Conservation (phyloP, 2,329 filamentous ascomycete genomes). For the Trichophaea hybrida region DNA sequence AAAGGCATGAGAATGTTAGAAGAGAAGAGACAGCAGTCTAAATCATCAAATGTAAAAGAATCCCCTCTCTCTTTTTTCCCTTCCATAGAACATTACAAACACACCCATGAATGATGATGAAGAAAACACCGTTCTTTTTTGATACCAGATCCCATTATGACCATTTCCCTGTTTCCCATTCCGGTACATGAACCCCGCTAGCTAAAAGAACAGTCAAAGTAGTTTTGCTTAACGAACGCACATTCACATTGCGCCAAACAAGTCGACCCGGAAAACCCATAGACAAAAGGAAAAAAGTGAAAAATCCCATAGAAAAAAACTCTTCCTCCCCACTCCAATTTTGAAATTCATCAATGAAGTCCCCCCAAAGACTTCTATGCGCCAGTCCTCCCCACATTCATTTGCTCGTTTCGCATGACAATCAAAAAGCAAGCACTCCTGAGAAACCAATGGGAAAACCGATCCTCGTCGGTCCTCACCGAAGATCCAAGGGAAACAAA, state of each 20-base stretch:
- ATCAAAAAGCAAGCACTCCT: neutral
- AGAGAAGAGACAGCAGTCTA: too few relatives aligned
- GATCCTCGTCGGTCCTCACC: conserved; percentile 4
- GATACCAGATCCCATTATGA: neutral
- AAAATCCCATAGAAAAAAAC: neutral
- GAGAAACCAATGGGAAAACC: neutral
- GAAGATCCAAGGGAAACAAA: neutral
- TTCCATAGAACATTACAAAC: too few relatives aligned
- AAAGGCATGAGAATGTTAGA: too few relatives aligned
- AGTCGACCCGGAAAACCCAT: neutral
- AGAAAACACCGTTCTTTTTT: neutral
- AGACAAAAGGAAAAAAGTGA: neutral
- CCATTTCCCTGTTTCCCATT: neutral
- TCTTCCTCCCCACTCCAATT: neutral
- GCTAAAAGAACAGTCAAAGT: neutral
- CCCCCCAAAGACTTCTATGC: neutral
- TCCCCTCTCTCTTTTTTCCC: too few relatives aligned
- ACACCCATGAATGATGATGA: too few relatives aligned
- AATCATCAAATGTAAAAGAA: too few relatives aligned
- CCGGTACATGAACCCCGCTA: neutral
- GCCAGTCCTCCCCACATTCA: neutral
- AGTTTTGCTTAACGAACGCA: conserved; percentile 2
- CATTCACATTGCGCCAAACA: neutral
- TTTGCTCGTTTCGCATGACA: neutral
- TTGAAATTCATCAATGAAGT: neutral